A percentile compares a stretch with the other conserved stretches of the same genome.
Evolutionary conservation across 2,329 filamentous ascomycete species (phyloP).

Genomic region (Penicillium sp.): DNA sequence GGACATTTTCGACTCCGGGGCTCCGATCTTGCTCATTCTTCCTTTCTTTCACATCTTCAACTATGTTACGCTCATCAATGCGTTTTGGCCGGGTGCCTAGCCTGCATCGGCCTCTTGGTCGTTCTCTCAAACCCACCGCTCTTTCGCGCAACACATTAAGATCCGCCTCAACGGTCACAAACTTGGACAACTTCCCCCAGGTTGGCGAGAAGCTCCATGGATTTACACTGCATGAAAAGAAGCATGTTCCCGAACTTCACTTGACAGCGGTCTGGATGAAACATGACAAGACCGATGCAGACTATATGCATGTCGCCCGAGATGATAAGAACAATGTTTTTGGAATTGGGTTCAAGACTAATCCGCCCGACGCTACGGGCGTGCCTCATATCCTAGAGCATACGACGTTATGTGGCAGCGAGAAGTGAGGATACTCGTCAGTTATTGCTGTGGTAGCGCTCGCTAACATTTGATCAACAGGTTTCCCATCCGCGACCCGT

Average conservation of each 20-base stretch:
- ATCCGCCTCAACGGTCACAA: constrained; percentile 65
- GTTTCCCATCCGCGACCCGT: constrained; percentile 96
- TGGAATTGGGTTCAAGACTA: constrained; percentile 98
- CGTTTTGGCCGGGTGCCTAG: constrained; percentile 26
- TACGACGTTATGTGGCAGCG: constrained; percentile 91
- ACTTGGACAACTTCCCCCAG: constrained; percentile 72
- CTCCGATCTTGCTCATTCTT: neutral
- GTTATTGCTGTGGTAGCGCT: neutral
- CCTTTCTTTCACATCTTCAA: constrained; percentile 7
- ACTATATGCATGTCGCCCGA: constrained; percentile 91
- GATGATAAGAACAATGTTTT: constrained; percentile 99
- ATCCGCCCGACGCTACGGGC: constrained; percentile 93
- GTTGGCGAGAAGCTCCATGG: constrained; percentile 86
- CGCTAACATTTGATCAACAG: constrained; percentile 47
- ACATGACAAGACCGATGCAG: constrained; percentile 93
- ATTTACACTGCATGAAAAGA: constrained; percentile 84
- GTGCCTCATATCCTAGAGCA: constrained; percentile 97
- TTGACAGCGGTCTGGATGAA: constrained; percentile 86
- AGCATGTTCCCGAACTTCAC: constrained; percentile 92
- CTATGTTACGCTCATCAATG: constrained; percentile 37
- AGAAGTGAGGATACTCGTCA: constrained; percentile 64
- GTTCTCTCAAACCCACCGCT: constrained; percentile 20
- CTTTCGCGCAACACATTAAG: constrained; percentile 21
- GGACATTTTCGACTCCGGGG: constrained; percentile 10
- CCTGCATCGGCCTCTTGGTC: constrained; percentile 20